These are phyloP conservation scores for Monocercomonoides exilis DNA, from an alignment of 78 protist genomes.

Conservation along the genomic window DNA sequence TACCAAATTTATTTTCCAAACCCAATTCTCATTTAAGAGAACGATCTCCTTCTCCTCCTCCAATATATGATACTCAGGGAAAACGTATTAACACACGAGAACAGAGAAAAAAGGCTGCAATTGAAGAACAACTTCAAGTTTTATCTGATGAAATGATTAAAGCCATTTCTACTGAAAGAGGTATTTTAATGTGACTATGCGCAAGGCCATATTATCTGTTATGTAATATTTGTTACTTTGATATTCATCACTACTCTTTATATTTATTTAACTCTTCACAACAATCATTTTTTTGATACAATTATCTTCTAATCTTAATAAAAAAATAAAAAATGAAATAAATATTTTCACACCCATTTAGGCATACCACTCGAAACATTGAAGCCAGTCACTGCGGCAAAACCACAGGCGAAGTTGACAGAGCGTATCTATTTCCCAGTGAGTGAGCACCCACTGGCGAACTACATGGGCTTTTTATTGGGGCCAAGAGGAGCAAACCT, in stretches of 20 bases:
- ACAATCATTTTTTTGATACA: no score
- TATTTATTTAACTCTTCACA: no score
- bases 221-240: no score
- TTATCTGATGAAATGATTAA: background rate
- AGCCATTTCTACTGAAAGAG: background rate
- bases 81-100: background rate
- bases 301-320: no score
- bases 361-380: no score
- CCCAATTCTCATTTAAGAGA: background rate
- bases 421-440: background rate
- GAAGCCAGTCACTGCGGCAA: background rate
- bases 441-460: background rate
- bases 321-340: no score
- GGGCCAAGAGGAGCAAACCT: background rate
- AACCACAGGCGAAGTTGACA: background rate
- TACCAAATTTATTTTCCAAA: no score
- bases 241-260: no score
- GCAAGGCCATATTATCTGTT: no score
- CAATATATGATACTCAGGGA: background rate
- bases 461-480: background rate
- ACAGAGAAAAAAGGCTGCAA: background rate
- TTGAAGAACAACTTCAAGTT: background rate
- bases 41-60: background rate
- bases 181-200: background rate
- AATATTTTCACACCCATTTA: no score